phyloP scores from a whole-genome alignment of 257 asterid genomes.

The Primulina tabacum region DNA sequence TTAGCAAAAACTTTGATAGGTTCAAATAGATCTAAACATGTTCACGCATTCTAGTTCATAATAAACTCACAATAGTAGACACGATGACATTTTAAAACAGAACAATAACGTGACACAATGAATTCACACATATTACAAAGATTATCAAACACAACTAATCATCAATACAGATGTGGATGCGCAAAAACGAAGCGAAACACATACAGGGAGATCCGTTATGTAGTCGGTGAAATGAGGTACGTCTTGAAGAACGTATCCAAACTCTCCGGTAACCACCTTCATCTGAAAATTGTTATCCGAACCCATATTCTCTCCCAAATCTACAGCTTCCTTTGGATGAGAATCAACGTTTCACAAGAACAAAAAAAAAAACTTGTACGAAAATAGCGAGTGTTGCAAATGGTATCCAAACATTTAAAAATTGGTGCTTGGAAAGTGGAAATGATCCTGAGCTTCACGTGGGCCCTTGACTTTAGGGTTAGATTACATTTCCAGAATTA shows the following conservation, averaged over 20 bases:
- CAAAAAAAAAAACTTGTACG: not conserved
- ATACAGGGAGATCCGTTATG: constrained; percentile 68
- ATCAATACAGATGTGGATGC: not conserved
- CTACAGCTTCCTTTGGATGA: constrained; percentile 9
- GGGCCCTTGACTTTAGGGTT: constrained; percentile 20
- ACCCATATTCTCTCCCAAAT: constrained; percentile 26
- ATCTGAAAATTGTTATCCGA: constrained; percentile 41
- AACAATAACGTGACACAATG: constrained; percentile 1
- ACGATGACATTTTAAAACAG: not conserved
- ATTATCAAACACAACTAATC: not conserved
- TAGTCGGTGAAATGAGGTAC: constrained; percentile 89
- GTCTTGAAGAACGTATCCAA: constrained; percentile 80
- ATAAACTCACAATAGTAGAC: not conserved
- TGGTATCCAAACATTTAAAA: not conserved
- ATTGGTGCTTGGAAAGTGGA: constrained; percentile 6
- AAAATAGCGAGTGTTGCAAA: not conserved
- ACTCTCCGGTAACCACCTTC: constrained; percentile 66
- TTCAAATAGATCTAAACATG: not conserved
- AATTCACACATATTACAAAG: not conserved
- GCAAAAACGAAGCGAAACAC: constrained; percentile 10
- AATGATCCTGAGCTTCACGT: constrained; percentile 18
- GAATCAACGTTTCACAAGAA: constrained; percentile 5
- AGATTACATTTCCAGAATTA: not conserved
- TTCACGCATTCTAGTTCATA: constrained; percentile 12
- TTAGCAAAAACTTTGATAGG: constrained; percentile 11